phyloP scores from a whole-genome alignment of 495 filamentous ascomycete species.

The Neurospora tetrasperma region DNA sequence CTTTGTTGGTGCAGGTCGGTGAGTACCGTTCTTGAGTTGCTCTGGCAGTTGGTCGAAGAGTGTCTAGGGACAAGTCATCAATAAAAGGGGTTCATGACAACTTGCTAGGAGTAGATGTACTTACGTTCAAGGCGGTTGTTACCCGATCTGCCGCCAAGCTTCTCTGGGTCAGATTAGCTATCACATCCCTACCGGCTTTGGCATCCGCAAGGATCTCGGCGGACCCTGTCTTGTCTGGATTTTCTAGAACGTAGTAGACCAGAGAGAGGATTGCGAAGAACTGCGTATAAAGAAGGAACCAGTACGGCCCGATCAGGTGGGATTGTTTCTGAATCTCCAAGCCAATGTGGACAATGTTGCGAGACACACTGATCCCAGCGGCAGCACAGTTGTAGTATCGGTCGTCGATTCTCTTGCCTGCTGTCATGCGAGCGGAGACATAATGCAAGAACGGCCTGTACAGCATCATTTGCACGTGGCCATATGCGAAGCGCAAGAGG shows the following conservation, averaged over 20 bases:
- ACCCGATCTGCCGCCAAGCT: conserved; percentile 86
- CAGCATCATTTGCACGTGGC: conserved; percentile 88
- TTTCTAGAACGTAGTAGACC: conserved; percentile 84
- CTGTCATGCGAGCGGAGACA: conserved; percentile 57
- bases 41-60: conserved; percentile 78
- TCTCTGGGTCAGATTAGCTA: conserved; percentile 64
- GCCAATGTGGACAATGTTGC: conserved; percentile 90
- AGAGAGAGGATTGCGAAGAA: conserved; percentile 90
- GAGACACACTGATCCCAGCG: conserved; percentile 82
- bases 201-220: conserved; percentile 75
- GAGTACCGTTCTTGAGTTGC: conserved; percentile 41
- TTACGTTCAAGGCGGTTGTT: conserved; percentile 61
- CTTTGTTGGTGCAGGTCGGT: conserved; percentile 33
- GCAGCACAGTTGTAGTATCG: conserved; percentile 84
- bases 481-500: conserved; percentile 75
- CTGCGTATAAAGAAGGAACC: conserved; percentile 93
- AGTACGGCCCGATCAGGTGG: conserved; percentile 81
- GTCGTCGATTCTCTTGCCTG: conserved; percentile 64
- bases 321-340: conserved; percentile 78
- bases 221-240: conserved; percentile 67
- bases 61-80: conserved; percentile 31
- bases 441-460: conserved; percentile 96
- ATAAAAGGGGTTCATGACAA: background rate
- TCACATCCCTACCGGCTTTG: conserved; percentile 68
- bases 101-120: conserved; percentile 1